Conservation (phyloP, 2,329 filamentous ascomycete genomes). For the Colletotrichum caudatum region DNA sequence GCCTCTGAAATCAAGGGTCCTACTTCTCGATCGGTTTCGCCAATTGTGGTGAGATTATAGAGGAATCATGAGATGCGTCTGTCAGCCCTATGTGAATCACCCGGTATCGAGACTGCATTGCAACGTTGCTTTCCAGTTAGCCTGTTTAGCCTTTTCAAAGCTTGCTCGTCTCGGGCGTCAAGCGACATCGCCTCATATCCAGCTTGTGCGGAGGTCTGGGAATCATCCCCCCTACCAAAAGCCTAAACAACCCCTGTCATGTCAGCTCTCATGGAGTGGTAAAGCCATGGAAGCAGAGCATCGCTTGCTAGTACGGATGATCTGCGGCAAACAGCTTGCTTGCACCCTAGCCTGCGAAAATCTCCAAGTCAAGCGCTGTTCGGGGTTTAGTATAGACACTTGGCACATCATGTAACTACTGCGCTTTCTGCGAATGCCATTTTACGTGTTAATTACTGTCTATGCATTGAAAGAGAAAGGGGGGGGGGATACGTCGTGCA, state of each 20-base stretch:
- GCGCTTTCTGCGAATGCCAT: neutral
- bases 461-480: neutral
- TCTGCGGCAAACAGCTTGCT: neutral
- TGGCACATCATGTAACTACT: neutral
- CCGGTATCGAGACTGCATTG: neutral
- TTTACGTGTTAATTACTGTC: neutral
- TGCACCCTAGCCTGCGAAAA: neutral
- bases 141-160: neutral
- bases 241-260: neutral
- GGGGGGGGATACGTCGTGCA: neutral
- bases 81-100: neutral
- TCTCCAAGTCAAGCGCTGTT: neutral
- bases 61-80: neutral
- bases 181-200: neutral
- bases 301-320: neutral
- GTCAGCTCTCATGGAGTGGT: neutral
- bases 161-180: neutral
- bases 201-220: neutral
- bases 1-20: neutral
- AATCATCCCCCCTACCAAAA: neutral
- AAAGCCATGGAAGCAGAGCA: neutral
- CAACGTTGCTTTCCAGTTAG: neutral
- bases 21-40: no score
- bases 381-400: neutral
- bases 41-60: neutral